Evolutionary conservation across 2,329 filamentous ascomycete genomes (phyloP), one percentile per base, ranked within the genome.

Genomic region (Aspergillus brunneoviolaceus): DNA sequence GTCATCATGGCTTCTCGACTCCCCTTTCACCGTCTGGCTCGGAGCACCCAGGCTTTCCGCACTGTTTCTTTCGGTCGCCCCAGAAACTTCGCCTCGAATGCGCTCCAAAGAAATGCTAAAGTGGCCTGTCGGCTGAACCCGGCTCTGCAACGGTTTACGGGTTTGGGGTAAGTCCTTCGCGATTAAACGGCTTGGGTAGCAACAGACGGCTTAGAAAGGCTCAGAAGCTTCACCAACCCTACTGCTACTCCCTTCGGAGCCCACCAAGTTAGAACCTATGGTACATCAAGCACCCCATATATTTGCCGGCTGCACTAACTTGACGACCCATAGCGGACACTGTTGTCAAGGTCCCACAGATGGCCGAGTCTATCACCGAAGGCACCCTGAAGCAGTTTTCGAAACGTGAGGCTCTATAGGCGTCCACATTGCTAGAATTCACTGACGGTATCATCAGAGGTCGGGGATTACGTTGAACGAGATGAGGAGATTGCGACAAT

Each of bases 401-500:
- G 72, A 98, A 98, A 81, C 83, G 84, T 85, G 76, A 67, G 81
- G 65, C 31, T 42, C 10, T 21, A 16, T 42, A 6, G 5, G 33
- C n/a, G n/a, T 5, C 21, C 16, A 4, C n/a, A 4, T 16, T 21
- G 19, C 23, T 53, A 23, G 19, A 42, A 27, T 49, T 27, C 6
- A 27, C 51, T 50, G 55, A 54, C 49, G n/a, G 3, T 52, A 10
- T 29, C 45, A 29, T 14, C 51, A 86, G 84, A 94, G 80, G 82
- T 97, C 69, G 95, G 95, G 72, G 95, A 99, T 76, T 93, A 87
- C 70, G 93, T 99, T 55, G 92, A 96, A 81, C 89, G 89, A 71
- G 95, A 99, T 74, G 95, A 98, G 80, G 95, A 99, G 77, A 94
- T 99, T 76, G 95, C 95, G 33, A 97, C 94, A 53, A 99, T 99